Evolutionary conservation across 139 green algal genomes (phyloP).

Genomic region (Mychonastes homosphaera): DNA sequence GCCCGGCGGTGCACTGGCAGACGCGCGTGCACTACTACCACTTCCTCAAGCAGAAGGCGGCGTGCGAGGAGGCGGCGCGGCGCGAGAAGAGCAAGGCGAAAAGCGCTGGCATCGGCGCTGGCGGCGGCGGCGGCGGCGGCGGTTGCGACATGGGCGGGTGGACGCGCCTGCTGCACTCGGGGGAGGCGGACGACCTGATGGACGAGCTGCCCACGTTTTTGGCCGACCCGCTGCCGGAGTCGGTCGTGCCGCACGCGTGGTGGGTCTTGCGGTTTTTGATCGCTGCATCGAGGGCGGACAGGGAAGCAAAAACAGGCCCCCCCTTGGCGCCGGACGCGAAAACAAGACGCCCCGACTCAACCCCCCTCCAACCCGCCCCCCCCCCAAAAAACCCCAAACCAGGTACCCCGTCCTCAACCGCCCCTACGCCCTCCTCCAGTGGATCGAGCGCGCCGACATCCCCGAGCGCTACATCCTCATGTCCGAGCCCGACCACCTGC

Average conservation of each 20-base stretch:
- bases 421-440: slow-evolving; percentile 91
- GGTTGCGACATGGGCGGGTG: slow-evolving; percentile 81
- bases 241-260: slow-evolving; percentile 54
- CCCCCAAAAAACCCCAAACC: too few species aligned
- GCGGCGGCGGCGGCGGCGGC: slow-evolving; percentile 18
- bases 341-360: too few species aligned
- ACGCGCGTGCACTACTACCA: slow-evolving; percentile 64
- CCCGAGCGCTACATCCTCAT: slow-evolving; percentile 89
- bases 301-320: slow-evolving; percentile 4
- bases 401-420: slow-evolving; percentile 94
- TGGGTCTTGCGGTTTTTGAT: too few species aligned
- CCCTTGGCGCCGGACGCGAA: not conserved
- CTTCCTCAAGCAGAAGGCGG: slow-evolving; percentile 47
- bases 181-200: slow-evolving; percentile 81
- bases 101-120: too few species aligned
- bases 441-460: slow-evolving; percentile 61
- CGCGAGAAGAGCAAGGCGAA: slow-evolving; percentile 54
- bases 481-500: slow-evolving; percentile 93
- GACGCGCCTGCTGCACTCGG: slow-evolving; percentile 89
- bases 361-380: slow-evolving; percentile 10
- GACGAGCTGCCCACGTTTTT: slow-evolving; percentile 92
- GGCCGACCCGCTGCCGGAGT: slow-evolving; percentile 64
- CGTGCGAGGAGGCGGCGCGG: slow-evolving; percentile 45
- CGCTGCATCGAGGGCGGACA: too few species aligned
- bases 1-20: slow-evolving; percentile 74